Base-by-base conservation (phyloP, 2,329 filamentous ascomycete genomes). In the Colletotrichum melonis region DNA sequence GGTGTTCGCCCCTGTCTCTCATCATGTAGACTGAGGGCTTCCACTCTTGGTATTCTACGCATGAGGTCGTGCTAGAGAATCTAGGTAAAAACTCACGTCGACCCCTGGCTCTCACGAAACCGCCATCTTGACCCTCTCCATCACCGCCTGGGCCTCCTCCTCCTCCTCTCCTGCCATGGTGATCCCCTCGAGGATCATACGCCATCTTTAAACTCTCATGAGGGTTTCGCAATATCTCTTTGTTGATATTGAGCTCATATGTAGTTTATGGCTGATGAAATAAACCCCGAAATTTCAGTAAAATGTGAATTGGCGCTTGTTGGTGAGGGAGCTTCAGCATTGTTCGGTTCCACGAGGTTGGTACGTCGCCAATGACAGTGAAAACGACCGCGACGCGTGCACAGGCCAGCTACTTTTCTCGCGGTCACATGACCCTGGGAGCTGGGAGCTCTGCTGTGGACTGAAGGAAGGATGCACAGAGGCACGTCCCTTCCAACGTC, bases 131-230 rank as follows among this genome's bases (percentile, higher is more conserved):
- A 4, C 19, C 42, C 4, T 49, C 42, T 69, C 83, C 82, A 11
- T 79, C 80, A n/a, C 77, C 79, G n/a, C 78, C 83, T 22, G 82
- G 80, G 57, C 75, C 74, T 22, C 76, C 72, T 54, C 75, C 74
- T 22, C 76, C 72, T 54, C 76, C 78, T 76, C 77, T 65, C 74
- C 81, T 77, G 58, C 83, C 84, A 72, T 83, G 84, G 77, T 86
- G 83, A 76, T 88, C 87, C 78, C 87, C 85, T 76, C 87, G 85
- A 80, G 86, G 85, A 83, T 89, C 87, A 79, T 88, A 89, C 78
- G 88, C 85, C 88, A 89, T 89, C 77, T 73, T 77, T 75, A 73
- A 12, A 63, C 32, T 69, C 19, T 74, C 73, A 75, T 75, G 69
- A 57, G 66, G 19, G 19, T 64, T 16, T 19, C 19, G 22, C 56